Evolutionary conservation across 2,329 filamentous ascomycete species (phyloP).

Genomic region (Mariannaea sp.): DNA sequence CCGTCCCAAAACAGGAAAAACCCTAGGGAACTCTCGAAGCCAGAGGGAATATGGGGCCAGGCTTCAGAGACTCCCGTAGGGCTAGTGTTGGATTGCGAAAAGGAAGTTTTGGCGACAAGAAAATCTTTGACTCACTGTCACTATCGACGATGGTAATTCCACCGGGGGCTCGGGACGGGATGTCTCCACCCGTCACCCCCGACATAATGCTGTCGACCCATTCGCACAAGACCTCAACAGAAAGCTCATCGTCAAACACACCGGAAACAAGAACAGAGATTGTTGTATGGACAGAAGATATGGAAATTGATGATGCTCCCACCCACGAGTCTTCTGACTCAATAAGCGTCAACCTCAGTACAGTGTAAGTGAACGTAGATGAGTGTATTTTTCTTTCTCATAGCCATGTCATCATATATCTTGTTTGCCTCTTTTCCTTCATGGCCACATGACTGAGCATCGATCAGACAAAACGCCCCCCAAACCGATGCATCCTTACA

Average conservation of each 20-base stretch:
- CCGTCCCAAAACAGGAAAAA: constrained; percentile 20
- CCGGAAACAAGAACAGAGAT: constrained; percentile 50
- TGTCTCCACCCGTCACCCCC: constrained; percentile 38
- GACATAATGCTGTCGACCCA: constrained; percentile 33
- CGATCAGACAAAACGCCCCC: constrained; percentile 29
- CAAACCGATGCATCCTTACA: constrained; percentile 28
- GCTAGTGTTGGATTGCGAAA: constrained; percentile 33
- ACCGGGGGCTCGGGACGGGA: constrained; percentile 35
- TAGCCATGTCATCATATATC: background rate
- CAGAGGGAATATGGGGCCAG: constrained; percentile 35
- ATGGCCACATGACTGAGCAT: constrained; percentile 5
- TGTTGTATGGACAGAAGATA: constrained; percentile 51
- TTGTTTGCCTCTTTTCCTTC: background rate
- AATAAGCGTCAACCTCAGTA: constrained; percentile 28
- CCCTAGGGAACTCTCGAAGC: constrained; percentile 17
- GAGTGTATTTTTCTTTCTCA: background rate
- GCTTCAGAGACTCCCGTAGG: constrained; percentile 30
- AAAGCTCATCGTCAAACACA: constrained; percentile 40
- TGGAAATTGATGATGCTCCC: constrained; percentile 38
- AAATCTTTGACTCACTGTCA: constrained; percentile 34
- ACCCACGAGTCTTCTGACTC: constrained; percentile 32
- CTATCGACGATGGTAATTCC: constrained; percentile 33
- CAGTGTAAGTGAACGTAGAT: constrained; percentile 37
- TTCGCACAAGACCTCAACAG: constrained; percentile 43
- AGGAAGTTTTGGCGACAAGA: constrained; percentile 27